Conservation (phyloP, 2,329 filamentous ascomycete species). For the Plectosphaerella cucumerina region DNA sequence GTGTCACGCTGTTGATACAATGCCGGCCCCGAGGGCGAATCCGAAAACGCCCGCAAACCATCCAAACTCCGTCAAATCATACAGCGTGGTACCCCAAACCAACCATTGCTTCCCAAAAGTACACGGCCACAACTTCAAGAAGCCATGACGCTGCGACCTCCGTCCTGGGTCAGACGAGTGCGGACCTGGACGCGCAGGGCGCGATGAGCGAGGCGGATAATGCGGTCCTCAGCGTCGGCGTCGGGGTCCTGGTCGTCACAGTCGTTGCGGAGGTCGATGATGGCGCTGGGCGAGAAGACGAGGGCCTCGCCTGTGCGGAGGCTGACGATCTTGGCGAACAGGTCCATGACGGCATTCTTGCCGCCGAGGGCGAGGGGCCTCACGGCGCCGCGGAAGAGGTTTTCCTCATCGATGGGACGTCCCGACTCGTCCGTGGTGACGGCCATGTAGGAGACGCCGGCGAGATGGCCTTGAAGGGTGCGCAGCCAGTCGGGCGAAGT, state of each 20-base stretch:
- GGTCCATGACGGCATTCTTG: conserved; percentile 19
- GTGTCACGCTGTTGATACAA: too few species aligned
- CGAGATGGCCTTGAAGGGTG: conserved; percentile 22
- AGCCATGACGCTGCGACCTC: conserved; percentile 42
- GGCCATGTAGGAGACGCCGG: conserved; percentile 17
- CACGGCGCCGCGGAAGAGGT: background rate
- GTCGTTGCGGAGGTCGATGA: conserved; percentile 14
- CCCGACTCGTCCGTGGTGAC: background rate
- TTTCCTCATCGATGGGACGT: too few species aligned
- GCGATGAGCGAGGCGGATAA: conserved; percentile 26
- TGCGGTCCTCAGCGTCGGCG: too few species aligned
- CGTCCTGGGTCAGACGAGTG: conserved; percentile 37
- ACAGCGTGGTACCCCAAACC: too few species aligned
- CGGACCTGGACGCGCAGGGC: conserved; percentile 36
- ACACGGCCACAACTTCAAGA: conserved; percentile 8
- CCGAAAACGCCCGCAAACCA: too few species aligned
- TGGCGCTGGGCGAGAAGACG: conserved; percentile 40
- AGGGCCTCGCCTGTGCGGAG: conserved; percentile 41
- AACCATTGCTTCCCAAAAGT: too few species aligned
- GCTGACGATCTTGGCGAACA: conserved; percentile 38
- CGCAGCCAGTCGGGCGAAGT: conserved; percentile 33
- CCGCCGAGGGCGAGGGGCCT: conserved; percentile 9
- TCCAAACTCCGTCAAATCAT: too few species aligned
- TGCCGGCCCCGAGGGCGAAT: too few species aligned
- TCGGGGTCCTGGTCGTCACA: background rate